These are phyloP conservation scores for Colletotrichum echinochloae DNA, from an alignment of 2,329 filamentous ascomycete species.

Conservation along the genomic window DNA sequence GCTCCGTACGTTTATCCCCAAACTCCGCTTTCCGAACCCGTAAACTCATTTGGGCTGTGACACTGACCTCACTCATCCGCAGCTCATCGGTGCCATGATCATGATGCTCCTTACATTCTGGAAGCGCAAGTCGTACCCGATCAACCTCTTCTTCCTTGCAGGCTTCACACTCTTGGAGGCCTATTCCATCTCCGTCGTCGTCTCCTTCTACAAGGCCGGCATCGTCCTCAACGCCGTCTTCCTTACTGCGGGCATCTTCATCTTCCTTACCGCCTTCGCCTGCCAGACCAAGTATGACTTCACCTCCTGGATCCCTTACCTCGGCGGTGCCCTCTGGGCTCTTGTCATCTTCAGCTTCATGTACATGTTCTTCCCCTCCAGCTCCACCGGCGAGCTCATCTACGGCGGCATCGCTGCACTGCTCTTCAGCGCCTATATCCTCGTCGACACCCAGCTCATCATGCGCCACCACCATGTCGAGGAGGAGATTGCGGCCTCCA, in stretches of 20 bases:
- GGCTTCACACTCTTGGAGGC: slow-evolving; percentile 93
- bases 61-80: slow-evolving; percentile 42
- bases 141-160: slow-evolving; percentile 91
- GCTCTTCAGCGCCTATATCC: slow-evolving; percentile 93
- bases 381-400: slow-evolving; percentile 83
- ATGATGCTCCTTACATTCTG: slow-evolving; percentile 92
- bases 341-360: slow-evolving; percentile 94
- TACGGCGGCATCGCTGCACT: slow-evolving; percentile 86
- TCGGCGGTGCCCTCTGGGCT: slow-evolving; percentile 91
- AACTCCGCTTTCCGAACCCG: slow-evolving; percentile 1
- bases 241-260: slow-evolving; percentile 86
- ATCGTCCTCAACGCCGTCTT: slow-evolving; percentile 92
- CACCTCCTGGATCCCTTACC: slow-evolving; percentile 95
- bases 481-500: slow-evolving; percentile 95
- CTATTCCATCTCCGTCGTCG: slow-evolving; percentile 92
- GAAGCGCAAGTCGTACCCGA: slow-evolving; percentile 96
- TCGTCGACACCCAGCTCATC: slow-evolving; percentile 95
- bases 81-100: slow-evolving; percentile 83
- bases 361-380: slow-evolving; percentile 87
- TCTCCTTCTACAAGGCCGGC: slow-evolving; percentile 85
- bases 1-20: slow-evolving; percentile 68
- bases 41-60: neutral
- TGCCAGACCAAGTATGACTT: slow-evolving; percentile 99
- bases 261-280: slow-evolving; percentile 86
- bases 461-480: slow-evolving; percentile 97